Evolutionary conservation across 1,284 basidiomycete genomes (phyloP), one percentile per base, ranked within the genome.

Genomic region (Ustanciosporium gigantosporum): DNA sequence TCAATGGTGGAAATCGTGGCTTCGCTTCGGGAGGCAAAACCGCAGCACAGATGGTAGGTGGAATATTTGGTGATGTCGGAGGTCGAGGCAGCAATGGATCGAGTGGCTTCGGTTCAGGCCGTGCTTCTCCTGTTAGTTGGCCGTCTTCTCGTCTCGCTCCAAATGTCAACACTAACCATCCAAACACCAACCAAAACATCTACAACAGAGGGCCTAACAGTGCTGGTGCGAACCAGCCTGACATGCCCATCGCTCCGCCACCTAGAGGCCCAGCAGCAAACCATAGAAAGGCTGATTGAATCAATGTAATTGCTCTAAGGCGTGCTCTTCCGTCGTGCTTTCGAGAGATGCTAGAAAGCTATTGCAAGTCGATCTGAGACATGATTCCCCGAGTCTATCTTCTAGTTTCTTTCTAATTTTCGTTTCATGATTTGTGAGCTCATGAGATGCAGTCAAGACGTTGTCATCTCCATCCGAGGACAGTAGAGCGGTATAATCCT

Each of bases 1-100:
- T 51, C 22, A 58, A 49, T 23, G 58, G 55, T 19, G 32, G 32
- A 11, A n/a, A n/a, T 9, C n/a, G n/a, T 17, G 55, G 53, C 13
- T 58, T 53, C 22, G 58, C 48, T 6, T 44, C 53, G 7, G 49
- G 52, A 2, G 50, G 65, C 8, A 55, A 62, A 19, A 47, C 55
- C 14, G 65, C 65, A 4, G 65, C 65, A 19, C 55, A 64, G 20
- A 48, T 67, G 55, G 65, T 67, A 29, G 65, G 55, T 31, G 65
- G 59, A 8, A 59, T 62, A 25, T 67, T 60, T 23, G 36, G 36
- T n/a, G n/a, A n/a, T n/a, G n/a, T n/a, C n/a, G n/a, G n/a, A n/a
- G n/a, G n/a, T n/a, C n/a, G n/a, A n/a, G n/a, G n/a, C n/a, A n/a
- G n/a, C n/a, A n/a, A n/a, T 16, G 36, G 19, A 17, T 9, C 14